Evolutionary conservation across 306 rosid genomes (phyloP), one percentile per base, ranked within the genome.

Genomic region (Medicago ruthenica): DNA sequence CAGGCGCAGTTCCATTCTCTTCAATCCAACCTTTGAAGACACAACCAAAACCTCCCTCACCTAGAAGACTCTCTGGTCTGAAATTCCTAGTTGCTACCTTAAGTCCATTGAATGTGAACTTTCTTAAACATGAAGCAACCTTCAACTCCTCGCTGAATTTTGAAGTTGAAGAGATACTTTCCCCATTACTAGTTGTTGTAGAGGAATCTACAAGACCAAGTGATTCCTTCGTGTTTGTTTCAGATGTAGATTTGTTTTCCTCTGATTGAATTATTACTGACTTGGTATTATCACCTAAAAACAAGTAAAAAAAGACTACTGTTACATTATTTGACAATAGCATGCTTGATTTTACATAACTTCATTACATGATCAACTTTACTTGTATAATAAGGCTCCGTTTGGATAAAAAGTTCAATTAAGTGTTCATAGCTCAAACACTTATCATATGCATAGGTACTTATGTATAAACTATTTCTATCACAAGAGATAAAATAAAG

Each of bases 1-100:
- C 97, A 2, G 99, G 98, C 54, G 97, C 96, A 40, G 96, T 95
- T 76, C 99, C 99, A 22, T 95, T 90, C 89, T 85, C 98, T 81
- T 95, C 99, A 7, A 95, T 86, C 98, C 98, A 95, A 77, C 98
- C 98, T 79, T 95, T 95, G 86, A 95, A 95, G 31, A 95, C 98
- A 60, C 97, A 95, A 77, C 99, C 99, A 80, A 95, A 95, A 20
- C 99, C 99, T 71, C 99, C 99, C 83, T 95, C 99, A 36, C 99
- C 99, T 62, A 95, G 99, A 80, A 95, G 96, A 79, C 96, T 89
- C 81, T 95, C 99, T 0, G 98, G 99, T 82, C 92, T 88, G 84
- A 95, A 95, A 86, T 89, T 95, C 85, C 99, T 90, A 31, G 99
- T 92, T 61, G 99, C 97, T 79, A 84, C 79, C 88, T 90, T 95